Evolutionary conservation across 345 rosid genomes (phyloP).

Genomic region (Dovyalis caffra): DNA sequence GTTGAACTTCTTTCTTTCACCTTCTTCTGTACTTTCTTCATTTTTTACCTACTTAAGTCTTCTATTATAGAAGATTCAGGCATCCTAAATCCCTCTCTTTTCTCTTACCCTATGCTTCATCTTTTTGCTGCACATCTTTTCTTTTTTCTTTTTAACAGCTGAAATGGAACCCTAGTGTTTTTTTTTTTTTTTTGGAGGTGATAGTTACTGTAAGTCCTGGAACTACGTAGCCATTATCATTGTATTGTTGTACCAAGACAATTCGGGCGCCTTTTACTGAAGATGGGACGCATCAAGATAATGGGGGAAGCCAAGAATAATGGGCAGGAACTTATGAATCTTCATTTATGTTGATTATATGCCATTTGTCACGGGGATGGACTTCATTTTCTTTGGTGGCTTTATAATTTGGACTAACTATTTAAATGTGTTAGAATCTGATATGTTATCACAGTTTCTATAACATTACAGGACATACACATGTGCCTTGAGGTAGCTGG

Average conservation of each 20-base stretch:
- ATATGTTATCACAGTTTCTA: neutral
- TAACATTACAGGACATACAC: constrained; percentile 2
- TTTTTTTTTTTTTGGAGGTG: neutral
- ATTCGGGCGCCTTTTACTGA: neutral
- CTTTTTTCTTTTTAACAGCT: neutral
- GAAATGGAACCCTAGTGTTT: neutral
- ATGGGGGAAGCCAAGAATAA: neutral
- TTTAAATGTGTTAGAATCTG: constrained; percentile 11
- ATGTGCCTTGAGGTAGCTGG: neutral
- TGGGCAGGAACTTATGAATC: neutral
- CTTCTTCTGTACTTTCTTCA: neutral
- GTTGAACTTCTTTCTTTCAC: constrained; percentile 11
- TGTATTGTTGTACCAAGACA: neutral
- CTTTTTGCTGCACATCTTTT: neutral
- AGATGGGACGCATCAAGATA: constrained; percentile 2
- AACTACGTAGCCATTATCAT: neutral
- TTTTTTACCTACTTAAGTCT: neutral
- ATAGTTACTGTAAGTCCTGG: neutral
- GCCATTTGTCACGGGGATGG: neutral
- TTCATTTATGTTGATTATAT: neutral
- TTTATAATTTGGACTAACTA: constrained; percentile 14
- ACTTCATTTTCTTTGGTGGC: neutral
- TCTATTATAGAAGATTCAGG: neutral
- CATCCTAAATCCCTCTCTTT: neutral
- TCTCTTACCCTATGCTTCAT: neutral